Evolutionary conservation across 176 grass and related monocot species (phyloP).

Genomic region (Zea mays): DNA sequence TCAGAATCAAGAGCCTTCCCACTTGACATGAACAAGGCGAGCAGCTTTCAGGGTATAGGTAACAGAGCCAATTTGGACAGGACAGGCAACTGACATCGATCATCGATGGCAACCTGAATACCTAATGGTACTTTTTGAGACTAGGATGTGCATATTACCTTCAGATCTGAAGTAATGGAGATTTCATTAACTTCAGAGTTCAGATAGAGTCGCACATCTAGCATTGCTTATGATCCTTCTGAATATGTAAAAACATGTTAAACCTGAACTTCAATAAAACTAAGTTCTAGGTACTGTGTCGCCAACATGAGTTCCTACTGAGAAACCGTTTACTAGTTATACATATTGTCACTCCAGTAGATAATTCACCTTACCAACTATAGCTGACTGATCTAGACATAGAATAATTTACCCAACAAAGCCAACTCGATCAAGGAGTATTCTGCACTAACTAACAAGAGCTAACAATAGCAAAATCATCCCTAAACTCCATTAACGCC

Average conservation of each 20-base stretch:
- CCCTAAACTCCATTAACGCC: conserved; percentile 6
- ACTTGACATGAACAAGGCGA: conserved; percentile 14
- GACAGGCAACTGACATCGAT: conserved; percentile 29
- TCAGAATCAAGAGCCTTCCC: conserved; percentile 13
- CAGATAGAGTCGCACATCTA: neutral
- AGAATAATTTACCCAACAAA: conserved; percentile 17
- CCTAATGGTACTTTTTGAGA: conserved; percentile 26
- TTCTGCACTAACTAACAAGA: neutral
- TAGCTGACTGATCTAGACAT: conserved; percentile 12
- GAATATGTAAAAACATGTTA: conserved; percentile 7
- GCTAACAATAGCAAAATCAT: neutral
- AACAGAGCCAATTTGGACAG: conserved; percentile 28
- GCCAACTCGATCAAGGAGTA: conserved; percentile 1
- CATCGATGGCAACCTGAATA: conserved; percentile 33
- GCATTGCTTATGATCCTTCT: neutral
- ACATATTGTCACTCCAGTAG: neutral
- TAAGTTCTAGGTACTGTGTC: neutral
- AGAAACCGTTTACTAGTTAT: conserved; percentile 16
- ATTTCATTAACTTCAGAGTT: conserved; percentile 30
- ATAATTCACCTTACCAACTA: conserved; percentile 11
- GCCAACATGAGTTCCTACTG: neutral
- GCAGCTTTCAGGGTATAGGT: conserved; percentile 4
- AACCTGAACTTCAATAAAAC: neutral
- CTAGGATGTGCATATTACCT: neutral
- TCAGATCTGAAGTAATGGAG: conserved; percentile 24